These are phyloP conservation scores for Populus hybrid DNA, from an alignment of 441 rosid genomes.

Conservation along the genomic window DNA sequence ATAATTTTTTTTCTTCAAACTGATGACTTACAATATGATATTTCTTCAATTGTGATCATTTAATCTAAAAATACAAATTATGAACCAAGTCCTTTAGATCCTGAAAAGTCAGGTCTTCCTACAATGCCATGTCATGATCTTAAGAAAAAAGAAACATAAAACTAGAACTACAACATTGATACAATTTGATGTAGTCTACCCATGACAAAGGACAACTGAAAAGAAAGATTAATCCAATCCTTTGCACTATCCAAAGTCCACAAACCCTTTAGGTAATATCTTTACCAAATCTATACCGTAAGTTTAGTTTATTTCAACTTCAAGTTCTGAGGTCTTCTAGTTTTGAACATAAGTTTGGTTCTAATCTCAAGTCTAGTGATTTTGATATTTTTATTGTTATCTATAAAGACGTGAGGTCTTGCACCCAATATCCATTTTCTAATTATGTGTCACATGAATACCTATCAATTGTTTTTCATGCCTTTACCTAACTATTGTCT, in stretches of 20 bases:
- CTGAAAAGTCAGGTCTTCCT: not conserved
- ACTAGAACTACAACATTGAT: not conserved
- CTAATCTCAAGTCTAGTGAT: not conserved
- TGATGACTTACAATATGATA: not conserved
- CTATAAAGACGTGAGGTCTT: not conserved
- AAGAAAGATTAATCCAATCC: too few species aligned
- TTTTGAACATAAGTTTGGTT: not conserved
- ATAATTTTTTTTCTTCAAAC: not conserved
- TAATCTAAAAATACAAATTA: not conserved
- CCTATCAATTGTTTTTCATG: not conserved
- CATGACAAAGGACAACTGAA: fast-evolving
- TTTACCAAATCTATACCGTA: too few species aligned
- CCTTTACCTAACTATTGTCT: not conserved
- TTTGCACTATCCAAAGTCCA: too few species aligned
- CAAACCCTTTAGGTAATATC: too few species aligned
- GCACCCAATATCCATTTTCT: not conserved
- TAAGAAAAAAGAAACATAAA: not conserved
- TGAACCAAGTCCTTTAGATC: not conserved
- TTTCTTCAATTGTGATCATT: not conserved
- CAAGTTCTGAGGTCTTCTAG: not conserved
- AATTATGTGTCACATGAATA: not conserved
- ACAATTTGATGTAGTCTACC: too few species aligned
- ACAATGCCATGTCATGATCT: too few species aligned
- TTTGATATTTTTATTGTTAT: not conserved
- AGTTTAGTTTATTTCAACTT: not conserved